These are phyloP conservation scores for Mucor ambiguus DNA, from an alignment of 371 early-diverging fungal genomes.

Conservation along the genomic window DNA sequence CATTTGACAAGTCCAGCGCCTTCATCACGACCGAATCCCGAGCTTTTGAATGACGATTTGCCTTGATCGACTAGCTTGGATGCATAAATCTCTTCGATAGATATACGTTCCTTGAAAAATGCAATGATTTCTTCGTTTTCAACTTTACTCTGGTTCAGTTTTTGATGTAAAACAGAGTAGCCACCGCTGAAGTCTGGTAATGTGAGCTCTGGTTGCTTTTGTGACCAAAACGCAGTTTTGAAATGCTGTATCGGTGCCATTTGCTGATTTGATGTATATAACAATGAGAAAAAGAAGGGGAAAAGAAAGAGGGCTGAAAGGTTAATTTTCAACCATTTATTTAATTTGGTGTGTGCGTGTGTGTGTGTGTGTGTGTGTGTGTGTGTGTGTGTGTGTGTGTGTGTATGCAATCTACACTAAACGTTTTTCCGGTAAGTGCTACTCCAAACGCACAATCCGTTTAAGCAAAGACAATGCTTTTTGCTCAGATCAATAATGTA, in stretches of 20 bases:
- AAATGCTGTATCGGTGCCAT: constrained; percentile 45
- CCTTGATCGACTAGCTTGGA: constrained; percentile 59
- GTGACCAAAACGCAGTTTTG: constrained; percentile 53
- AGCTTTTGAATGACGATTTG: constrained; percentile 27
- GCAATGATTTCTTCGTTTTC: constrained; percentile 75
- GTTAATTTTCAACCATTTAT: background rate
- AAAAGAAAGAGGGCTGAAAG: background rate
- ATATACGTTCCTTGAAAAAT: constrained; percentile 69
- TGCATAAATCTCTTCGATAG: constrained; percentile 67
- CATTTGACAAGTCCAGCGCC: constrained; percentile 72
- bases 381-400: background rate
- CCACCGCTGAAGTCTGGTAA: constrained; percentile 56
- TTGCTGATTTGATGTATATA: background rate
- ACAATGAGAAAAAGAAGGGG: background rate
- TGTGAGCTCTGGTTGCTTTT: constrained; percentile 36
- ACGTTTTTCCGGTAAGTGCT: background rate
- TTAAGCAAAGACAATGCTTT: background rate
- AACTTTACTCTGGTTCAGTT: constrained; percentile 67
- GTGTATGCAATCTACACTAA: background rate
- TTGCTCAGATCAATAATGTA: too few relatives aligned
- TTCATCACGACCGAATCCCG: constrained; percentile 75
- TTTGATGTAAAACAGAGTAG: constrained; percentile 64
- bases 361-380: background rate
- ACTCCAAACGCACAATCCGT: background rate
- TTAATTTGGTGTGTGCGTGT: background rate